Conservation (phyloP, 768 basidiomycete species). For the Boletus subparvulus region DNA sequence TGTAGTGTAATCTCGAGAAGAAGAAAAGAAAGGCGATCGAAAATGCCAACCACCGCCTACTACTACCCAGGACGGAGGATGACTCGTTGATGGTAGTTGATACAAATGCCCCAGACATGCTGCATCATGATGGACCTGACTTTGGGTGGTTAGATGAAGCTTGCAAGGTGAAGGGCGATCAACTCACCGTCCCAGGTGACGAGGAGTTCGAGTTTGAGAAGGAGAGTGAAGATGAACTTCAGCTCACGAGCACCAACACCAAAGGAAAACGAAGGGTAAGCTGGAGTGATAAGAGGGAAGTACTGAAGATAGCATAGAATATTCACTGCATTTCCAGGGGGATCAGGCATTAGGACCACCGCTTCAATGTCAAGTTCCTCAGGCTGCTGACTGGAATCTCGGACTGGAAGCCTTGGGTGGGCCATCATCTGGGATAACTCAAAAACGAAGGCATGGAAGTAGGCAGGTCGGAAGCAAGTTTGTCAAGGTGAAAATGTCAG, state of each 20-base stretch:
- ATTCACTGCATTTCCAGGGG: slow-evolving; percentile 9
- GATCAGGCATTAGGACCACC: neutral
- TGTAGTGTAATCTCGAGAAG: slow-evolving; percentile 23
- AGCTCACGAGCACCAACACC: neutral
- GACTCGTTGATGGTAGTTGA: slow-evolving; percentile 33
- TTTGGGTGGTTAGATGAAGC: slow-evolving; percentile 30
- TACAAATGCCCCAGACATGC: slow-evolving; percentile 23
- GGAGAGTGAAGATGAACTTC: slow-evolving; percentile 23
- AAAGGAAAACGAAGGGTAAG: slow-evolving; percentile 13
- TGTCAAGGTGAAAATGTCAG: slow-evolving; percentile 24
- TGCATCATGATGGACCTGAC: slow-evolving; percentile 12
- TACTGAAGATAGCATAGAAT: neutral
- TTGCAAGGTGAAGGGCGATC: slow-evolving; percentile 29
- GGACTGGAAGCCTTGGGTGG: slow-evolving; percentile 8
- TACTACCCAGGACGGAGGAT: slow-evolving; percentile 20
- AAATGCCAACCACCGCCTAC: slow-evolving; percentile 1
- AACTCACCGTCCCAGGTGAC: slow-evolving; percentile 13
- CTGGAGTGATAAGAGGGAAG: neutral
- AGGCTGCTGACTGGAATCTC: slow-evolving; percentile 24
- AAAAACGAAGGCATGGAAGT: slow-evolving; percentile 11
- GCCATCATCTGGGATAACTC: slow-evolving; percentile 5
- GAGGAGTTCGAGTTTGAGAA: slow-evolving; percentile 11
- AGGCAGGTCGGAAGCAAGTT: slow-evolving; percentile 17
- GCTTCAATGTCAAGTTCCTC: slow-evolving; percentile 5
- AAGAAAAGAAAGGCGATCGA: slow-evolving; percentile 29